These are phyloP conservation scores for Dactylonectria estremocensis DNA, from an alignment of 2,329 filamentous ascomycete species.

Conservation along the genomic window DNA sequence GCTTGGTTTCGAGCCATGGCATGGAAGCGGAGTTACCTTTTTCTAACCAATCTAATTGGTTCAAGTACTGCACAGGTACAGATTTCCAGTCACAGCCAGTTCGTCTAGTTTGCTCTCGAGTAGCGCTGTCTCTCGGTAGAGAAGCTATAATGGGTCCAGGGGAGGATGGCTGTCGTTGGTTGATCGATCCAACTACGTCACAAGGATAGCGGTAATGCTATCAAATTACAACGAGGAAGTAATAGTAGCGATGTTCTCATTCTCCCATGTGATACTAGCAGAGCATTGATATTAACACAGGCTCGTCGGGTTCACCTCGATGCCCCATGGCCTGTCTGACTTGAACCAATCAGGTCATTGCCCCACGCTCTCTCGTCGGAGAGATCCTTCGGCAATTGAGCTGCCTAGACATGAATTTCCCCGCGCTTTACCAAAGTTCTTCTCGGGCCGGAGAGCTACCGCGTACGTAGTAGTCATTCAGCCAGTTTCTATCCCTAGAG, in stretches of 20 bases:
- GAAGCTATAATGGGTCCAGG: too few species aligned
- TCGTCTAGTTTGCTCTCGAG: too few species aligned
- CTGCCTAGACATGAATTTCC: background rate
- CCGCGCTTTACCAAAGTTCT: background rate
- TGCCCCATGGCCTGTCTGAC: background rate
- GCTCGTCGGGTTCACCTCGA: background rate
- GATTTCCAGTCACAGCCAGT: too few species aligned
- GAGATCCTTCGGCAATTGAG: background rate
- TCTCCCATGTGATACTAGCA: background rate
- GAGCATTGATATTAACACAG: background rate
- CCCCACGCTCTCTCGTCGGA: background rate
- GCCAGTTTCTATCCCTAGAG: background rate
- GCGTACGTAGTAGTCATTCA: background rate
- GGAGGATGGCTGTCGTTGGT: background rate
- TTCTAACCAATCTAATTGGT: too few species aligned
- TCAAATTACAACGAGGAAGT: background rate
- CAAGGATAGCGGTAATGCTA: background rate
- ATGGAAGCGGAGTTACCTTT: too few species aligned
- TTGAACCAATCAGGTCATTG: conserved; percentile 2
- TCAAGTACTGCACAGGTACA: too few species aligned
- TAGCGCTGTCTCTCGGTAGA: too few species aligned
- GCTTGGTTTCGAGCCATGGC: too few species aligned
- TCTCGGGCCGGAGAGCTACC: background rate
- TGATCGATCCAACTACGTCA: background rate
- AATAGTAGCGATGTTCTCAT: background rate